Conservation (phyloP, 1,139 yeast species). For the Candida smagusa region DNA sequence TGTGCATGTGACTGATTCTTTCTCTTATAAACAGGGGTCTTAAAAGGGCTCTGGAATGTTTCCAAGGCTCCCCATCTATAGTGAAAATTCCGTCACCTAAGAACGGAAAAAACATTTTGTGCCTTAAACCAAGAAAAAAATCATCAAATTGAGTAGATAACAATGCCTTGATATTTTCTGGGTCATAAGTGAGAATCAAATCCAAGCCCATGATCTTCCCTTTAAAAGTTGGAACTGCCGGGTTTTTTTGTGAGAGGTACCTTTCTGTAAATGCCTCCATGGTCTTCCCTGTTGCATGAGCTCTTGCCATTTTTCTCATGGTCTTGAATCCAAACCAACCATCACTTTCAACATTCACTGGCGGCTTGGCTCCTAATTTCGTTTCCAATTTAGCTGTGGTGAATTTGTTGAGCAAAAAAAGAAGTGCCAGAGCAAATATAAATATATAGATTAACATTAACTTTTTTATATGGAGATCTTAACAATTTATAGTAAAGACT, state of each 20-base stretch:
- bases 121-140: conserved; percentile 51
- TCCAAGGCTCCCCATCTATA: conserved; percentile 54
- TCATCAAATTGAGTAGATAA: conserved; percentile 47
- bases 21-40: conserved; percentile 59
- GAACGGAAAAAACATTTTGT: conserved; percentile 37
- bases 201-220: conserved; percentile 37
- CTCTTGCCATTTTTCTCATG: conserved; percentile 2
- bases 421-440: no score
- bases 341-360: conserved; percentile 7
- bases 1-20: conserved; percentile 48
- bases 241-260: conserved; percentile 1
- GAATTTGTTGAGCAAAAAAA: no score
- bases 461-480: no score
- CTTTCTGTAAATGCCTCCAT: conserved; percentile 4
- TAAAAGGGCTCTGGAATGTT: conserved; percentile 54
- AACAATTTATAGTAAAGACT: no score
- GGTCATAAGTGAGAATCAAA: conserved; percentile 16
- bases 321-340: conserved; percentile 13
- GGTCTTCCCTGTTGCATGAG: conserved; percentile 3
- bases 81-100: conserved; percentile 61
- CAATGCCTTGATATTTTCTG: conserved; percentile 34
- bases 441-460: no score
- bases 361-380: conserved; percentile 11
- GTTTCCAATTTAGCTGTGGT: background rate
- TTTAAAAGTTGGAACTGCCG: conserved; percentile 5